phyloP scores from a whole-genome alignment of 306 rosid species.

The Crataegus laevigata region DNA sequence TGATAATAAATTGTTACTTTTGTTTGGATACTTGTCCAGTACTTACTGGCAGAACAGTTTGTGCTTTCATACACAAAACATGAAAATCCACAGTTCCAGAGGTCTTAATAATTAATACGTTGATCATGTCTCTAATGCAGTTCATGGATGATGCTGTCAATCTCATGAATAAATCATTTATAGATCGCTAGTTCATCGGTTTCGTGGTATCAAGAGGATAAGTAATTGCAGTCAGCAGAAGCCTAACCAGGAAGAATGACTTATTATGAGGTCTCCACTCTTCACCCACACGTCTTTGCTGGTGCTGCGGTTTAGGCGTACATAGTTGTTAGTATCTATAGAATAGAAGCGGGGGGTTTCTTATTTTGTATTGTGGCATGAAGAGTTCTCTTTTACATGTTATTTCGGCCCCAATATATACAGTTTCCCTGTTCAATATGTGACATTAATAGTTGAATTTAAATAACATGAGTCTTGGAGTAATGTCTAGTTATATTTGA shows the following conservation, averaged over 20 bases:
- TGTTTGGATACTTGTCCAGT: no score
- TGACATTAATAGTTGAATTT: not conserved
- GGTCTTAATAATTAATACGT: not conserved
- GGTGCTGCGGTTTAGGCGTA: not conserved
- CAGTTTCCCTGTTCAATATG: not conserved
- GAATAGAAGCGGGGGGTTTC: not conserved
- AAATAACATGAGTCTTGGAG: not conserved
- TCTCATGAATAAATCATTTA: constrained; percentile 88
- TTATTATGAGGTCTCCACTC: not conserved
- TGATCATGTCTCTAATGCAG: constrained; percentile 43
- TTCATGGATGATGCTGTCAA: constrained; percentile 86
- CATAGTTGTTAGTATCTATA: not conserved
- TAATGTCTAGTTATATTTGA: not conserved
- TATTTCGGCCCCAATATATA: not conserved
- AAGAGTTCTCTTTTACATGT: not conserved
- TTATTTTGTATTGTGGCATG: not conserved
- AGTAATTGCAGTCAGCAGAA: constrained; percentile 15
- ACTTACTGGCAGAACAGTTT: no score
- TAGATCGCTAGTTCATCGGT: constrained; percentile 48
- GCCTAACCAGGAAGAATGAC: constrained; percentile 11
- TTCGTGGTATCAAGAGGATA: constrained; percentile 6
- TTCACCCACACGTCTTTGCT: not conserved
- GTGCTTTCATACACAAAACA: not conserved
- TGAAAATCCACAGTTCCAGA: not conserved
- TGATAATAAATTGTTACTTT: no score